These are phyloP conservation scores for Xerocomus nothofagi DNA, from an alignment of 1,284 basidiomycete species.

Conservation along the genomic window DNA sequence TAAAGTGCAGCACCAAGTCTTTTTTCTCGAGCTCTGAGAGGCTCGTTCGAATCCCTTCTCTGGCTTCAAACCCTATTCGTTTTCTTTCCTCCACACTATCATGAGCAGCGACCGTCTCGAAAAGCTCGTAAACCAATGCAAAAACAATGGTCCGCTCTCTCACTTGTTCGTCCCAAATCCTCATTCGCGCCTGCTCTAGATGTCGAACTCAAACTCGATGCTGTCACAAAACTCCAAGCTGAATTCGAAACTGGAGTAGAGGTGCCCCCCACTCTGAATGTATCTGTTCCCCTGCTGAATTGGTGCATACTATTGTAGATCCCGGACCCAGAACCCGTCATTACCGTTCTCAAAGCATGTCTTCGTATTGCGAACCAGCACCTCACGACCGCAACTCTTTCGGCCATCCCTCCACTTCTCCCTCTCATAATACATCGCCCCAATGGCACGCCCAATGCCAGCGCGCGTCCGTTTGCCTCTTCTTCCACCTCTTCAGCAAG, in stretches of 20 bases:
- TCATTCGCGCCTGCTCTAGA: slow-evolving; percentile 44
- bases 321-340: slow-evolving; percentile 64
- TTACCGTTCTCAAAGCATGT: slow-evolving; percentile 68
- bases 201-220: slow-evolving; percentile 77
- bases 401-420: slow-evolving; percentile 61
- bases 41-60: slow-evolving; percentile 21
- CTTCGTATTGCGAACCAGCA: slow-evolving; percentile 81
- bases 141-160: slow-evolving; percentile 57
- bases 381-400: slow-evolving; percentile 71
- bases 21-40: slow-evolving; percentile 22
- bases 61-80: slow-evolving; percentile 11
- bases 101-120: slow-evolving; percentile 59
- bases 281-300: slow-evolving; percentile 13
- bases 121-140: slow-evolving; percentile 66
- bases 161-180: not conserved
- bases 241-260: slow-evolving; percentile 69
- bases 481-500: slow-evolving; percentile 51
- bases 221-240: slow-evolving; percentile 69
- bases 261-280: slow-evolving; percentile 41
- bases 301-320: slow-evolving; percentile 46
- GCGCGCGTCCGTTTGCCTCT: slow-evolving; percentile 38
- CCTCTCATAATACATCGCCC: slow-evolving; percentile 55
- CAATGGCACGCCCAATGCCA: slow-evolving; percentile 35
- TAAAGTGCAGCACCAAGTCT: slow-evolving; percentile 7
- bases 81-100: slow-evolving; percentile 28